Evolutionary conservation across 345 rosid genomes (phyloP), one percentile per base, ranked within the genome.

Genomic region (Combretum micranthum): DNA sequence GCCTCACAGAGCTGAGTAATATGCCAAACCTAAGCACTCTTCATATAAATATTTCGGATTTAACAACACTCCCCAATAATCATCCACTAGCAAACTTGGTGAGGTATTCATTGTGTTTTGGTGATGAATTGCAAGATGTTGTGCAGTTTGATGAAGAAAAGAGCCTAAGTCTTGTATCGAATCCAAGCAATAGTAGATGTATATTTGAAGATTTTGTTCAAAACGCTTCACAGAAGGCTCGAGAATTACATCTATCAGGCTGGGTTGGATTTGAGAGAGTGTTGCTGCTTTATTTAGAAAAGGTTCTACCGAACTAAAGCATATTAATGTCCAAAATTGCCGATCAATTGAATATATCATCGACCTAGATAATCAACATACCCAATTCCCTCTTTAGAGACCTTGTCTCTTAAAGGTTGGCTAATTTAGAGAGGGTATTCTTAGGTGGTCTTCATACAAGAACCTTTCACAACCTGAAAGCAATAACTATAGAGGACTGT

Each of bases 51-150:
- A 23, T 74, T 44, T 42, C 4, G 4, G 61, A 66, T 47, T 32
- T 53, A 2, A 19, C 0, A 11, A 25, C 20, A 11, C 15, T 62
- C 12, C 64, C 69, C 12, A 19, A 47, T 2, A 46, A 18, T 14
- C 15, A 65, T 37, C 26, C 59, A 43, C 39, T 43, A 0, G 8
- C 13, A 12, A 58, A 42, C 32, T 50, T 74, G 43, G 11, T 18
- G 22, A 63, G 62, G 14, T 75, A 37, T 19, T 60, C 16, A 14
- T 62, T 74, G 15, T 17, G 9, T 3, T 42, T 70, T 4, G 79
- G 79, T 32, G 45, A 47, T n/a, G n/a, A n/a, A n/a, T n/a, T 22
- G 26, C 56, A n/a, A n/a, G n/a, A 62, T 18, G 43, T 11, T 13
- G 20, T 16, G 53, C 39, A 44, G 25, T 10, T 13, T 16, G 43